phyloP scores from a whole-genome alignment of 257 asterid species.

The Scutellaria baicalensis region DNA sequence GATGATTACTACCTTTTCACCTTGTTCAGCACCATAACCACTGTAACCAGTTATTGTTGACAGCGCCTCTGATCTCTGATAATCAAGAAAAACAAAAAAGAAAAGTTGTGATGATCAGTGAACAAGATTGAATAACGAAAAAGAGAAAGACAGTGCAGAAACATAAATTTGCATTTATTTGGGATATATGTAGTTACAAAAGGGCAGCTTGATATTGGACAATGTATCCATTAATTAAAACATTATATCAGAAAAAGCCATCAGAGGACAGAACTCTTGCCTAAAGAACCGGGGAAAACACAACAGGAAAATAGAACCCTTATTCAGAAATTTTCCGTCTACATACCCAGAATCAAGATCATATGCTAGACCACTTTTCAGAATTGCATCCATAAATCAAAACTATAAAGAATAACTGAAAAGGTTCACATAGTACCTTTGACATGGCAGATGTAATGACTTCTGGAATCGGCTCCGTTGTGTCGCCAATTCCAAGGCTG shows the following conservation, averaged over 20 bases:
- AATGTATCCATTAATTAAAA: neutral
- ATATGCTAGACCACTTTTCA: neutral
- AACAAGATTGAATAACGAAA: neutral
- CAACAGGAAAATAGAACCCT: neutral
- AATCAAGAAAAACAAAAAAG: neutral
- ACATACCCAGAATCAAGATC: neutral
- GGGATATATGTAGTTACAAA: neutral
- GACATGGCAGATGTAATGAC: slow-evolving; percentile 88
- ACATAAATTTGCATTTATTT: neutral
- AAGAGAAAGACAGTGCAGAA: neutral
- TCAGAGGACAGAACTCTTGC: neutral
- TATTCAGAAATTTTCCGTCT: neutral
- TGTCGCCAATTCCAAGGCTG: slow-evolving; percentile 98
- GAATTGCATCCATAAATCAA: neutral
- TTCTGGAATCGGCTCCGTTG: slow-evolving; percentile 94
- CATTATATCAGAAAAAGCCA: neutral
- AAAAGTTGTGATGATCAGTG: neutral
- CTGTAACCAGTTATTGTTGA: slow-evolving; percentile 84
- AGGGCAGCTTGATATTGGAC: neutral
- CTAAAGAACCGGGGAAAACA: neutral
- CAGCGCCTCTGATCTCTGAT: slow-evolving; percentile 63
- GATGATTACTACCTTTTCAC: slow-evolving; percentile 60
- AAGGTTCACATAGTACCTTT: slow-evolving; percentile 36
- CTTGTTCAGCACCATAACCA: slow-evolving; percentile 99
- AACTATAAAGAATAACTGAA: neutral